phyloP scores from a whole-genome alignment of 106 monocot genomes.

The Phalaenopsis aphrodite region DNA sequence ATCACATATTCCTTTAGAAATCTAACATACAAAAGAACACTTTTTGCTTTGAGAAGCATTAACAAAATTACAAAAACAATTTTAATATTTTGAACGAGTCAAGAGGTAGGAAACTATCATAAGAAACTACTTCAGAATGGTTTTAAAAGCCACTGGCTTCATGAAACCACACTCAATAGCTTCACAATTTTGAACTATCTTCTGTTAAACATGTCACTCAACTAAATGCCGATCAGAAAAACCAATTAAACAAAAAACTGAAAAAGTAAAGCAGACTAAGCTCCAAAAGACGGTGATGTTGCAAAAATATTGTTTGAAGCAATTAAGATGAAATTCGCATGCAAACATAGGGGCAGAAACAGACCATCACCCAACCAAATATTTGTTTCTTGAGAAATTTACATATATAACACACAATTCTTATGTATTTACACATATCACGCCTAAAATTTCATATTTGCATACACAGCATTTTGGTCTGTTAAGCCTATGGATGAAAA shows the following conservation, averaged over 20 bases:
- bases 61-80: neutral
- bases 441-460: too few relatives aligned
- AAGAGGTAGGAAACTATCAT: neutral
- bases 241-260: neutral
- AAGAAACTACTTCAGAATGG: neutral
- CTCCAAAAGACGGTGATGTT: neutral
- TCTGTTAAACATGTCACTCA: neutral
- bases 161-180: neutral
- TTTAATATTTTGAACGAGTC: neutral
- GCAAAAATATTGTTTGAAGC: conserved; percentile 1
- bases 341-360: neutral
- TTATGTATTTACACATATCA: too few relatives aligned
- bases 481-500: too few relatives aligned
- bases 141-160: neutral
- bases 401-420: too few relatives aligned
- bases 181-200: neutral
- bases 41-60: neutral
- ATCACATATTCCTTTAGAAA: neutral
- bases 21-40: neutral
- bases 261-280: neutral
- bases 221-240: neutral
- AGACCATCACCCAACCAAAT: neutral
- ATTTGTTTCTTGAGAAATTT: too few relatives aligned
- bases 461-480: too few relatives aligned
- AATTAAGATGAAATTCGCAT: neutral